Evolutionary conservation across 176 grass and related monocot genomes (phyloP), one percentile per base, ranked within the genome.

Genomic region (Eleusine indica): DNA sequence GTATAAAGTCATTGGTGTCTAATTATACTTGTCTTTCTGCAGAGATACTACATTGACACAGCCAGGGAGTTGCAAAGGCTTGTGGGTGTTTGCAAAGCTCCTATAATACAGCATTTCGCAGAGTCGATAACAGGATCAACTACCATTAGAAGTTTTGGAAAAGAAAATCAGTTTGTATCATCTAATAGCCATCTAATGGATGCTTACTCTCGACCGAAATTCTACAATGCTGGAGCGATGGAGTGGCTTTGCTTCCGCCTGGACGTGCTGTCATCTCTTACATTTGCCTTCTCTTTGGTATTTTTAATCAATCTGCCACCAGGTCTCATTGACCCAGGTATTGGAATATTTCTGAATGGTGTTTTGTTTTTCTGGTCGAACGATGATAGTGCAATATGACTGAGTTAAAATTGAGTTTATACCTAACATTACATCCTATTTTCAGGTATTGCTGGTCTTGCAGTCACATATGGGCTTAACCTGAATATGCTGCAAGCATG

Each of bases 121-220:
- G 95, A 97, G 78, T 91, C 95, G n/a, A 86, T 97, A 54, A 92
- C 92, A 62, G 95, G 95, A 75, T 92, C 92, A 30, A 79, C 86
- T 25, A 92, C 95, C 63, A 97, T 97, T 46, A 89, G 95, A 89
- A 94, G 95, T 80, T 97, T 97, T 79, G 86, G 86, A 62, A 90
- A 93, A 65, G 86, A 91, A 84, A 49, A 83, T 66, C 79, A 86
- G 74, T 97, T 97, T 82, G 19, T 84, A 52, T 81, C 54, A 56
- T 91, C 84, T 79, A 94, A 93, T 71, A 90, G 83, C 76, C 54
- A 76, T 82, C 78, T 94, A 66, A 87, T 83, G 80, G 92, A 97
- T 91, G 84, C 91, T 35, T 91, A 78, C 74, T 94, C 88, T 68
- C 69, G 88, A 48, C 90, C 92, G 0, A 94, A 92, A 63, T 97